Percentiles rank a stretch among this genome's conserved stretches.
phyloP scores from a whole-genome alignment of 1,284 basidiomycete genomes.

The Chalciporus sp. region DNA sequence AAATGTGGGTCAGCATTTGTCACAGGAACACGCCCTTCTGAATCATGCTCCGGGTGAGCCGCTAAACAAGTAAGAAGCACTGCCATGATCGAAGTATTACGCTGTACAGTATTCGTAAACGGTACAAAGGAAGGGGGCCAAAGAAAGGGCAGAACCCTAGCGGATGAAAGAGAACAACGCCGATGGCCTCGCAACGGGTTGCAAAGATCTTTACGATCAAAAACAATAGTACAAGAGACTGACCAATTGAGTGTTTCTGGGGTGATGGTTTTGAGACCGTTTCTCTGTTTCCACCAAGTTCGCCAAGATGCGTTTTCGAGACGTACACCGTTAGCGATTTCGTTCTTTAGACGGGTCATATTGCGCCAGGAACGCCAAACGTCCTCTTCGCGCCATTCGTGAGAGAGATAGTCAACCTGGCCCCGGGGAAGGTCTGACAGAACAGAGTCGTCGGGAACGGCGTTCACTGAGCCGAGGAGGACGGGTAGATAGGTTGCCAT shows the following conservation, averaged over 20 bases:
- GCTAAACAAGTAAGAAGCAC: not conserved
- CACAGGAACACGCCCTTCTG: not conserved
- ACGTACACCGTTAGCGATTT: constrained; percentile 93
- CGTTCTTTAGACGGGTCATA: constrained; percentile 98
- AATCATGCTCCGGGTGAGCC: not conserved
- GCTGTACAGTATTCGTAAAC: not conserved
- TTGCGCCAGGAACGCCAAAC: constrained; percentile 98
- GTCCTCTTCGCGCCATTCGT: constrained; percentile 98
- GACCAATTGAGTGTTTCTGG: constrained; percentile 99
- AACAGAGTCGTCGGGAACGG: constrained; percentile 66
- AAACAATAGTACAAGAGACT: constrained; percentile 36
- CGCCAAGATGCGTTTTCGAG: constrained; percentile 98
- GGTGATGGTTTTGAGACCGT: constrained; percentile 92
- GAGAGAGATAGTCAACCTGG: constrained; percentile 86
- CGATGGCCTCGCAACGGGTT: not conserved
- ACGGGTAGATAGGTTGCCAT: constrained; percentile 74
- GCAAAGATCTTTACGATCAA: constrained; percentile 4
- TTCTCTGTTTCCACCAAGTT: constrained; percentile 99
- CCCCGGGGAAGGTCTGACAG: constrained; percentile 65
- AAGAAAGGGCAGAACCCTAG: not conserved
- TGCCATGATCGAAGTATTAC: not conserved
- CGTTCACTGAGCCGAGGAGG: constrained; percentile 63
- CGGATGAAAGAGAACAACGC: not conserved
- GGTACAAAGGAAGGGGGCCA: not conserved
- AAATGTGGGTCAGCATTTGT: constrained; percentile 4